Evolutionary conservation across 129 eudicot species (phyloP).

Genomic region (Scalesia atractyloides): DNA sequence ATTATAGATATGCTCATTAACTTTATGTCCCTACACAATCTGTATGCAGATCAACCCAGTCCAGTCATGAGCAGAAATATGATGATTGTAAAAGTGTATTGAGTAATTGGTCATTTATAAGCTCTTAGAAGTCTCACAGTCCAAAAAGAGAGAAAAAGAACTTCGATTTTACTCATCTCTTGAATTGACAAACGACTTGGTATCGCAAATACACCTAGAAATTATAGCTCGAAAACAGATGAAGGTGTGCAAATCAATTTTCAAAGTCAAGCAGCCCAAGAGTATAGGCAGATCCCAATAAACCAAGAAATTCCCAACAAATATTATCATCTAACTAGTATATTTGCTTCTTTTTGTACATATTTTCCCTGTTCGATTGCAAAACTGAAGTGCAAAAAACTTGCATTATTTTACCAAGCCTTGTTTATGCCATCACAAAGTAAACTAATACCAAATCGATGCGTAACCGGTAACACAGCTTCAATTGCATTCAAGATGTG

Average conservation of each 20-base stretch:
- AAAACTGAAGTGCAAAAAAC: neutral
- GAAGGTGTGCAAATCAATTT: slow-evolving; percentile 6
- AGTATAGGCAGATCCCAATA: slow-evolving; percentile 5
- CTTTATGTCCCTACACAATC: neutral
- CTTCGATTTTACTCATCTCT: neutral
- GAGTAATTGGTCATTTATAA: neutral
- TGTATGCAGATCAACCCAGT: neutral
- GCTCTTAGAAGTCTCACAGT: neutral
- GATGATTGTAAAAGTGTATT: neutral
- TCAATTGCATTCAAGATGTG: slow-evolving; percentile 14
- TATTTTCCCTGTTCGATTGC: slow-evolving; percentile 8
- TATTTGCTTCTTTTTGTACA: slow-evolving; percentile 3
- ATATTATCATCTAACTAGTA: neutral
- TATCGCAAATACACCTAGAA: neutral
- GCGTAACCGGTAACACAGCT: slow-evolving; percentile 15
- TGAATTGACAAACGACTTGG: neutral
- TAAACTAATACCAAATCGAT: slow-evolving; percentile 1
- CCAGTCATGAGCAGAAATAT: neutral
- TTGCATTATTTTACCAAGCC: neutral
- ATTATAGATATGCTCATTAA: neutral
- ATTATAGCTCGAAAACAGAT: slow-evolving; percentile 1
- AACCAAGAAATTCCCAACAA: slow-evolving; percentile 7
- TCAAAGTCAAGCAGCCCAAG: neutral
- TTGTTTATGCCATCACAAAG: slow-evolving; percentile 17
- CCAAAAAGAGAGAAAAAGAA: slow-evolving; percentile 1